Evolutionary conservation across 495 filamentous ascomycete genomes (phyloP), one percentile per base, ranked within the genome.

Genomic region (Hypoxylon cercidicola): DNA sequence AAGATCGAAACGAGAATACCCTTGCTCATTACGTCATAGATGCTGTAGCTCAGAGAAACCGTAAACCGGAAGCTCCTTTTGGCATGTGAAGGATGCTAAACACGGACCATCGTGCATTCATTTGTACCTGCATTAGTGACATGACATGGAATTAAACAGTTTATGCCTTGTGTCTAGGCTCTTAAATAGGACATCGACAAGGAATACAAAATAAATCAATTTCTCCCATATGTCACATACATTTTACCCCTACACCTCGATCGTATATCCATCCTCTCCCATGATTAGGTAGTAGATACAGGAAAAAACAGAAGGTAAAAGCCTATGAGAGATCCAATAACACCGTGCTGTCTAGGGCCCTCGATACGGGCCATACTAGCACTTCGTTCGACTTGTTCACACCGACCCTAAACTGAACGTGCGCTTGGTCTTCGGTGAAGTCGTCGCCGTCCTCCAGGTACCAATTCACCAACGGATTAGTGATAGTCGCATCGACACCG

Each of bases 371-470:
- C 16, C 20, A 49, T 15, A 64, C 56, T 28, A 60, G 39, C 43
- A 68, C 59, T 35, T 68, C 63, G 4, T 64, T 55, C 13, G 55
- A 54, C 18, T 69, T 60, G 40, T 64, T 69, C 7, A 66, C 52
- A 45, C 65, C 66, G 12, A 75, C 66, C 48, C 66, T 55, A 43
- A 68, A 74, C 20, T 69, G 66, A 6, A 62, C 43, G 11, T 61
- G 59, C 11, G 48, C 47, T n/a, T 73, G 68, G 12, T 63, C 69
- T 23, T 75, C 71, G 9, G 15, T 50, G 39, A 74, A 72, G 39
- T 75, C 71, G 15, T 72, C 69, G 30, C 71, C 73, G n/a, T 66
- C 69, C 10, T 72, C 71, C 28, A 75, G 40, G 50, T 75, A 75
- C 9, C 19, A 48, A 3, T 60, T 58, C 16, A 75, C 67, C 10